Percentiles rank a stretch among this genome's conserved stretches.
These are phyloP conservation scores for Calonectria pseudoreteaudii DNA, from an alignment of 2,329 filamentous ascomycete species.

Conservation along the genomic window DNA sequence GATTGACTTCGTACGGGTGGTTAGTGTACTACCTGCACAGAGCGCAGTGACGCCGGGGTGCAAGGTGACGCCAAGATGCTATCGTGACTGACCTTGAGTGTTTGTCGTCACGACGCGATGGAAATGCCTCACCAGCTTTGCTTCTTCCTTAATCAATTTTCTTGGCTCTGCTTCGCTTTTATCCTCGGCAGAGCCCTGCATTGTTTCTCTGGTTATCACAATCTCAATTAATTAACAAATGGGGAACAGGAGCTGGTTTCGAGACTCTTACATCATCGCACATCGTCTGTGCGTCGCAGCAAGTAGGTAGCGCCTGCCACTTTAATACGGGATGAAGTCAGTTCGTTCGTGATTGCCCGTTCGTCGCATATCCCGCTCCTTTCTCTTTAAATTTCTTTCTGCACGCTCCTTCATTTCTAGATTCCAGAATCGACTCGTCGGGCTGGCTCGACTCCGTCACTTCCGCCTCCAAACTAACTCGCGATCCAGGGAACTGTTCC, in stretches of 20 bases:
- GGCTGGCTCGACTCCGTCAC: conserved; percentile 11
- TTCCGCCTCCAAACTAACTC: neutral
- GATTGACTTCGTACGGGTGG: neutral
- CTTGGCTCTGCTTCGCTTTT: neutral
- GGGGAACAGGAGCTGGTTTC: conserved; percentile 2
- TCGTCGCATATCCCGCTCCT: neutral
- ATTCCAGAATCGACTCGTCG: neutral
- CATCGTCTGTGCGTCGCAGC: conserved; percentile 4
- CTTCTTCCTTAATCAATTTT: neutral
- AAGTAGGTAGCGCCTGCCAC: neutral
- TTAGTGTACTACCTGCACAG: neutral
- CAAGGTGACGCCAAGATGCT: neutral
- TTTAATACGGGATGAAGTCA: conserved; percentile 9
- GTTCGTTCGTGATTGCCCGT: neutral
- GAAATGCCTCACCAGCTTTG: neutral
- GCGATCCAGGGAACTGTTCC: conserved; percentile 1
- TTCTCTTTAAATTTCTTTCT: neutral
- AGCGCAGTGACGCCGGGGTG: neutral
- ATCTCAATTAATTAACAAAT: conserved; percentile 5
- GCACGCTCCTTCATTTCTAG: neutral
- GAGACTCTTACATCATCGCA: conserved; percentile 7
- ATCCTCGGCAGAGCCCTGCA: neutral
- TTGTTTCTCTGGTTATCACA: neutral
- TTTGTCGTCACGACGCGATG: neutral
- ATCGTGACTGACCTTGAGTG: conserved; percentile 5